Base-by-base conservation (phyloP, 2,329 filamentous ascomycete genomes). In the Neofusicoccum sp. region DNA sequence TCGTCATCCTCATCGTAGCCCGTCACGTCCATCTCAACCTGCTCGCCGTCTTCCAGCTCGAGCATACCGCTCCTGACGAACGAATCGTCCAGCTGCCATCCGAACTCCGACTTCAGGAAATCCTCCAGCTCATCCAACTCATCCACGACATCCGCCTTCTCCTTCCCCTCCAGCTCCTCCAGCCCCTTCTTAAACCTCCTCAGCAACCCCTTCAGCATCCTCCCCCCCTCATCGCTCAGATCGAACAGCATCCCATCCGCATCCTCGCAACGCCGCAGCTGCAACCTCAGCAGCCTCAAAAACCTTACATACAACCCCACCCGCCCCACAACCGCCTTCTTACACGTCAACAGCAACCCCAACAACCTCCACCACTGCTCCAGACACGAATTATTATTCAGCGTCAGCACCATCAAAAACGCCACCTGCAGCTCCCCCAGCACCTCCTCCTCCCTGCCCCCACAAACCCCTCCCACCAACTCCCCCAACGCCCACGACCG, bases 361-460 rank as follows among this genome's bases (percentile, higher is more conserved):
- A 89, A 73, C 9, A 89, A 67, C 41, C 87, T 76, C 69, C 86
- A 87, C 87, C 87, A 89, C 70, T 89, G 86, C 71, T 88, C 85
- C 3, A 88, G 75, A 68, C 86, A 88, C 2, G 85, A 87, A 70
- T 84, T 87, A 70, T 89, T 89, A 77, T 87, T 87, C 66, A 89
- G 76, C 4, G 85, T 87, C 64, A 89, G 69, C 2, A 86, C 79
- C 83, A 86, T 87, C 8, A 88, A 73, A 67, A 89, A 89, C 36
- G 80, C 81, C 68, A 88, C 86, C 67, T 89, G 85, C 61, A 89
- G 69, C 68, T 89, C 87, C 14, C 85, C 87, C 12, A 89, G 71
- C 11, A 78, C 72, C 56, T 74, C 71, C 63, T 77, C 74, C 22
- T 58, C 66, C 36, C 70, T 68, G 33, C 67, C 59, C 14, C 68